phyloP scores from a whole-genome alignment of 2,329 filamentous ascomycete genomes.

The Beauveria brongniartii region DNA sequence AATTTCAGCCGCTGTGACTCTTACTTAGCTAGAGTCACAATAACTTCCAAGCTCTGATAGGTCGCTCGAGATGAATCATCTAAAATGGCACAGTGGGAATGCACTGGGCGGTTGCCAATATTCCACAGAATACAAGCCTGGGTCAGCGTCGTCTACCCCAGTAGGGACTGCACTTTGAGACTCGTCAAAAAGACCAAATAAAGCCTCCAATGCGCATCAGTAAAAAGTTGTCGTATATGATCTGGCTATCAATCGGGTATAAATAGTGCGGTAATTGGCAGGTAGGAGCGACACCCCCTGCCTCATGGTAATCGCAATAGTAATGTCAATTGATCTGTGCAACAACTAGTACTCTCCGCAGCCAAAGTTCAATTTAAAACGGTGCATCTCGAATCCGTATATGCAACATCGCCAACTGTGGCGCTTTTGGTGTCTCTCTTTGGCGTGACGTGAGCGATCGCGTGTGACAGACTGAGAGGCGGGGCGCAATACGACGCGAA shows the following conservation, averaged over 20 bases:
- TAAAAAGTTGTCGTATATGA: too few relatives aligned
- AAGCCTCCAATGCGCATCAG: too few relatives aligned
- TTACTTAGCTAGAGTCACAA: not conserved
- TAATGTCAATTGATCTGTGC: not conserved
- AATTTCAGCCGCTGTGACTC: not conserved
- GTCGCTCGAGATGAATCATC: conserved; percentile 5
- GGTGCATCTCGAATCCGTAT: not conserved
- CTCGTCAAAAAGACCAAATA: too few relatives aligned
- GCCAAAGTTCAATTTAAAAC: not conserved
- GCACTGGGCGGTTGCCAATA: too few relatives aligned
- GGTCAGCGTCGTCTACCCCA: too few relatives aligned
- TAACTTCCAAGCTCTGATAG: not conserved
- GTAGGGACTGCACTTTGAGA: not conserved
- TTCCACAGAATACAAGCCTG: not conserved
- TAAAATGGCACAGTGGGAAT: not conserved
- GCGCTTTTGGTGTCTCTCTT: not conserved
- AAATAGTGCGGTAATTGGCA: too few relatives aligned
- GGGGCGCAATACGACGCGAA: not conserved
- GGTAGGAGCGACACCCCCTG: too few relatives aligned
- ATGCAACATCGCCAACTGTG: not conserved
- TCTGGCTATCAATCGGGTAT: too few relatives aligned
- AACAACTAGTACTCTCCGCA: not conserved
- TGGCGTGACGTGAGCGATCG: not conserved
- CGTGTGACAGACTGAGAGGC: not conserved
- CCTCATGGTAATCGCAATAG: not conserved